Conservation (phyloP, 495 filamentous ascomycete species). For the Talaromyces borbonicus region DNA sequence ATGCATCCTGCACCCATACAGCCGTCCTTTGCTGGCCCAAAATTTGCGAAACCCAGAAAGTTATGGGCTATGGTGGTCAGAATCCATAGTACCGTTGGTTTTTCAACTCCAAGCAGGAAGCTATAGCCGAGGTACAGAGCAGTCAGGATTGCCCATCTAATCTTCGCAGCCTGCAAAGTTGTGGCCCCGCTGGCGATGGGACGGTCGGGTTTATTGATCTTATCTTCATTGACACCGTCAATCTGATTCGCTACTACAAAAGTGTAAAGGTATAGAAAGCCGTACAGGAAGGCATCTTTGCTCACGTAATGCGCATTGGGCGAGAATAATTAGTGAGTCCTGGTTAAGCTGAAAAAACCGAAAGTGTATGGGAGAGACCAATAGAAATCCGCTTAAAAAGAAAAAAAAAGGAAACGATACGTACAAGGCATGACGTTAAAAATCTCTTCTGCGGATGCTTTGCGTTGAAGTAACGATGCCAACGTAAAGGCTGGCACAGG, state of each 20-base stretch:
- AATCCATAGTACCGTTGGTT: not conserved
- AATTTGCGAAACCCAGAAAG: not conserved
- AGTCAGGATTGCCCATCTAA: not conserved
- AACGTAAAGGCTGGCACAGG: not conserved
- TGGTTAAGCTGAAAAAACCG: too few relatives aligned
- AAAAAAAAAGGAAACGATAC: not conserved
- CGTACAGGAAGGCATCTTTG: not conserved
- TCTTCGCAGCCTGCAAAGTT: not conserved
- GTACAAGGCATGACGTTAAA: not conserved
- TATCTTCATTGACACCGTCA: constrained; percentile 4
- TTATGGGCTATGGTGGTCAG: not conserved
- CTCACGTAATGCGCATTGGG: too few relatives aligned
- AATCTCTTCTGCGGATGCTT: not conserved
- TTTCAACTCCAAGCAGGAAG: not conserved
- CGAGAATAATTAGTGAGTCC: too few relatives aligned
- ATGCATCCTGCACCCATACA: constrained; percentile 2
- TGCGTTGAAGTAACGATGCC: not conserved
- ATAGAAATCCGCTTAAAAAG: too few relatives aligned
- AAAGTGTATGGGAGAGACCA: too few relatives aligned
- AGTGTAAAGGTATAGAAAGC: not conserved
- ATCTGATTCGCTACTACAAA: constrained; percentile 8
- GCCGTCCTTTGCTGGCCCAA: not conserved
- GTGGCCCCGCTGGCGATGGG: constrained; percentile 5
- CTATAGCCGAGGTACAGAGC: not conserved
- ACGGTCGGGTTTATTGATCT: constrained; percentile 7